Evolutionary conservation across 441 rosid genomes (phyloP).

Genomic region (Lagerstroemia fauriei): DNA sequence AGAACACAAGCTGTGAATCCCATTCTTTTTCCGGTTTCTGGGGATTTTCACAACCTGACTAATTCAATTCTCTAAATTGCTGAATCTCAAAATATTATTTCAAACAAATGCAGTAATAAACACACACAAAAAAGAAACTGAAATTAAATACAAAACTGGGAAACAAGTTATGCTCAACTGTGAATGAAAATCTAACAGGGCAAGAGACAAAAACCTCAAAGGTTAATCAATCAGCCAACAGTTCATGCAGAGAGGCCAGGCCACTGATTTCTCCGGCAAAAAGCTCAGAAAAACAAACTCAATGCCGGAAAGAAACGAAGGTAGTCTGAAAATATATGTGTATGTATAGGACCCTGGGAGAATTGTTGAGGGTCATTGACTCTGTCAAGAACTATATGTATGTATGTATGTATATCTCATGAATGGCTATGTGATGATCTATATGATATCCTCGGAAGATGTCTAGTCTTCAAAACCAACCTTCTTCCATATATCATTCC

Average conservation of each 20-base stretch:
- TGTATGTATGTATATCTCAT: not conserved
- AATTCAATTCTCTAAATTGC: too few species aligned
- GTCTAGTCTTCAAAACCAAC: conserved; percentile 67
- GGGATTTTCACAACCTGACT: too few species aligned
- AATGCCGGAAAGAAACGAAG: not conserved
- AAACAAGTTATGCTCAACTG: too few species aligned
- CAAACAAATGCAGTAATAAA: not conserved
- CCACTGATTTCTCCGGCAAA: not conserved
- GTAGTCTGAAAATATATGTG: not conserved
- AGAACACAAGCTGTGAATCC: too few species aligned
- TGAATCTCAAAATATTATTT: too few species aligned
- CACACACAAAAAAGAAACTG: not conserved
- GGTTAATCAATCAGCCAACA: not conserved
- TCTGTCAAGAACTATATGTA: not conserved
- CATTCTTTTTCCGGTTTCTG: not conserved
- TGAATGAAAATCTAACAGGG: too few species aligned
- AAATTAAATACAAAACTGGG: too few species aligned
- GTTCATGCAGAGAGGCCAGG: not conserved
- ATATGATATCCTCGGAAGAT: not conserved
- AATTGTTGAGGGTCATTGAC: too few species aligned
- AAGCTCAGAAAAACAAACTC: not conserved
- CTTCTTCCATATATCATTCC: conserved; percentile 66
- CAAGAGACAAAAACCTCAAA: too few species aligned
- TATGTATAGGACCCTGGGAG: not conserved
- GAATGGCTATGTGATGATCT: not conserved